These are phyloP conservation scores for Xylariaceae sp. DNA, from an alignment of 2,329 filamentous ascomycete genomes.

Conservation along the genomic window DNA sequence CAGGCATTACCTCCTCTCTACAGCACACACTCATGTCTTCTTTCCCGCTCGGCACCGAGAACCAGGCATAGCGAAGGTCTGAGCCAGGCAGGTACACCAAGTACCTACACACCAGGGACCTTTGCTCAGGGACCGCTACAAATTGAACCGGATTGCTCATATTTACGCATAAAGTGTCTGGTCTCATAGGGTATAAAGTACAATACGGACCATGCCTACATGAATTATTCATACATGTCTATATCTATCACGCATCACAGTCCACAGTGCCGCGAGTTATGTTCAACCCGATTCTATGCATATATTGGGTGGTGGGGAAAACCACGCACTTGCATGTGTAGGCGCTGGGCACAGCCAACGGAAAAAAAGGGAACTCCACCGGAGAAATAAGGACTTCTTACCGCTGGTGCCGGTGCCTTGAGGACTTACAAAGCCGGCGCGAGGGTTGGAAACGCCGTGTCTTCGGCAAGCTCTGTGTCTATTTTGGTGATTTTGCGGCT, in stretches of 20 bases:
- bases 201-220: no score
- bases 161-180: no score
- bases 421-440: conserved; percentile 8
- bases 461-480: conserved; percentile 9
- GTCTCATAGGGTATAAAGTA: no score
- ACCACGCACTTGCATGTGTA: conserved; percentile 10
- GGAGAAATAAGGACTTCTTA: conserved; percentile 10
- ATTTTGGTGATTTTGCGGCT: conserved; percentile 16
- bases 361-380: conserved; percentile 18
- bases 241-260: no score
- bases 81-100: no score
- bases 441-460: conserved; percentile 9
- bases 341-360: conserved; percentile 15
- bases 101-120: no score
- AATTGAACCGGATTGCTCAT: no score
- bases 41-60: conserved; percentile 17
- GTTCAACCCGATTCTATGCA: conserved; percentile 2
- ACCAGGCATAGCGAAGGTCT: no score
- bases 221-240: no score
- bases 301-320: conserved; percentile 14
- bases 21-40: conserved; percentile 4
- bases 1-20: conserved; percentile 1
- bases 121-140: no score
- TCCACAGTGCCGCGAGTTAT: conserved; percentile 11
- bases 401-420: conserved; percentile 9